These are phyloP conservation scores for Gautieria morchelliformis DNA, from an alignment of 768 basidiomycete species.

Conservation along the genomic window DNA sequence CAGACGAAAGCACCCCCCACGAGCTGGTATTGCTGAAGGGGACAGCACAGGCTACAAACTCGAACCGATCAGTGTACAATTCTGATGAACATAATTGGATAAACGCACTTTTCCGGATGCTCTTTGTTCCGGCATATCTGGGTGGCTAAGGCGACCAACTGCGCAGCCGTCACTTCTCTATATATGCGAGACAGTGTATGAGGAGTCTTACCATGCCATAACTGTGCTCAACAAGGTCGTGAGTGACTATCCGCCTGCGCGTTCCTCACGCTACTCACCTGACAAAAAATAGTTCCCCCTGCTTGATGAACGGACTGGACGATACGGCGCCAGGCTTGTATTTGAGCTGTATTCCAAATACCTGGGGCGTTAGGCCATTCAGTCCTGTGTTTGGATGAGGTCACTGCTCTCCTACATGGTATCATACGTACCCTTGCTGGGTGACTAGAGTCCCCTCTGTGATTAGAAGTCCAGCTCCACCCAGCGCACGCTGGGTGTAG, in stretches of 20 bases:
- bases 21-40: conserved; percentile 34
- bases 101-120: conserved; percentile 23
- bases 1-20: conserved; percentile 32
- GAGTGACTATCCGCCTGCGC: neutral
- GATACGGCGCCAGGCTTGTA: conserved; percentile 34
- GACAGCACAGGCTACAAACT: conserved; percentile 30
- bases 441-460: conserved; percentile 31
- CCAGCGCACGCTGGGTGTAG: conserved; percentile 33
- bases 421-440: conserved; percentile 30
- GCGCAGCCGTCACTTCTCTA: neutral
- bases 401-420: neutral
- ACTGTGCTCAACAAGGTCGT: conserved; percentile 10
- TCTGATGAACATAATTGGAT: neutral
- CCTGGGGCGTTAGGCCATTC: conserved; percentile 38
- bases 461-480: conserved; percentile 31
- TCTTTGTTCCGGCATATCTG: conserved; percentile 31
- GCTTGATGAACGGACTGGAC: conserved; percentile 37
- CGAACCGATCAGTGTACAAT: neutral
- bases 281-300: conserved; percentile 35
- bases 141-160: conserved; percentile 30
- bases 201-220: conserved; percentile 29
- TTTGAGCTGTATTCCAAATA: conserved; percentile 36
- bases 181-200: neutral
- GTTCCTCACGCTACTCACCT: conserved; percentile 20
- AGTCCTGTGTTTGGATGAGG: conserved; percentile 19